Evolutionary conservation across 805 yeast genomes (phyloP), one percentile per base, ranked within the genome.

Genomic region (Maudiozyma bulderi): DNA sequence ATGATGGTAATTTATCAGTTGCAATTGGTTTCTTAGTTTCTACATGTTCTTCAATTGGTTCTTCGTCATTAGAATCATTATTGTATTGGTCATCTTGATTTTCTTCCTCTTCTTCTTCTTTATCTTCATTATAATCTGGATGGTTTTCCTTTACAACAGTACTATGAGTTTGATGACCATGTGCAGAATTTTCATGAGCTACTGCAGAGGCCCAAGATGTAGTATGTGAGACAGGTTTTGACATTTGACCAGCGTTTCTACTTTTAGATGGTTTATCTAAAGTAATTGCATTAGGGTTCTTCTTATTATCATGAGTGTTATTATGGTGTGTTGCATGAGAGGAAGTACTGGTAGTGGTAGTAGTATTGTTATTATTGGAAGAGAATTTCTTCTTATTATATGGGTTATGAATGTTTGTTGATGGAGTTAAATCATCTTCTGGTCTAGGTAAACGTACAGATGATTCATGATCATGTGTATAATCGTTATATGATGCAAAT

Each of bases 201-300:
- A 64, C 61, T 37, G 65, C 60, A 33, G 66, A 64, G 20, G 74
- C 73, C 72, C 73, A 69, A 14, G 77, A 61, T 30, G 58, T 52
- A 34, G 58, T 54, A 34, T 55, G 50, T 29, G 57, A 50, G 8
- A 54, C 55, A 9, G 61, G 51, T 44, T 61, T 58, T n/a, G 38
- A 35, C 14, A 35, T n/a, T n/a, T 35, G 13, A 9, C 38, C 38
- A 37, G 61, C 56, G 7, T 60, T 45, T 5, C 65, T 49, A 29
- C 52, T 11, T 26, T 5, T 29, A 9, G 32, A 5, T 3, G 33
- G 53, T 37, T 64, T 53, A 31, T 68, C 54, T 28, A 44, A 34
- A 15, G 44, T 35, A 32, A 42, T 39, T 8, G 33, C 48, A 6
- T 42, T 44, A 31, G 40, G 15, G 26, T 47, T 29, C 26, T 44